phyloP scores from a whole-genome alignment of 495 filamentous ascomycete species.

The Chaetomidium leptoderma region DNA sequence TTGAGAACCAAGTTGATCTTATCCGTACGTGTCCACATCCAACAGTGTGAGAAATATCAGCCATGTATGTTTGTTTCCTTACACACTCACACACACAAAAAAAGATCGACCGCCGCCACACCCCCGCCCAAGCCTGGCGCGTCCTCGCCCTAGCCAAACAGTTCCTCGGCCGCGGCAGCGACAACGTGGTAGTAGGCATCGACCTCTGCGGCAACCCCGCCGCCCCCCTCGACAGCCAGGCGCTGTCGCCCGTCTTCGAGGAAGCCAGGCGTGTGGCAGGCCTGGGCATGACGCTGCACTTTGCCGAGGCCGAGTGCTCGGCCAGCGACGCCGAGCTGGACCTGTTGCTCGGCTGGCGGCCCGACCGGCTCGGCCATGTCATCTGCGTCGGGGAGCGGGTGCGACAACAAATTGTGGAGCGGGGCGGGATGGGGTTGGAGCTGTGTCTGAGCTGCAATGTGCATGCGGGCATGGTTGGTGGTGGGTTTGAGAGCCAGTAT shows the following conservation, averaged over 20 bases:
- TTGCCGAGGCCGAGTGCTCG: slow-evolving; percentile 61
- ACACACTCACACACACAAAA: background rate
- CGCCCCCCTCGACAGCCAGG: slow-evolving; percentile 43
- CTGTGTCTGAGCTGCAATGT: slow-evolving; percentile 77
- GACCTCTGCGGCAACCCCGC: slow-evolving; percentile 83
- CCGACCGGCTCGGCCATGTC: slow-evolving; percentile 74
- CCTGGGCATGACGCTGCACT: slow-evolving; percentile 69
- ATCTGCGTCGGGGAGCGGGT: slow-evolving; percentile 62
- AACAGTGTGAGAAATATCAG: too few relatives aligned
- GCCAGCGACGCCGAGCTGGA: slow-evolving; percentile 54
- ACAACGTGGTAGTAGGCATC: slow-evolving; percentile 74
- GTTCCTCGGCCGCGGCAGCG: slow-evolving; percentile 49
- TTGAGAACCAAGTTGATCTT: slow-evolving; percentile 66
- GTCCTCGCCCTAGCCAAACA: slow-evolving; percentile 59
- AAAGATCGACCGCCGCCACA: slow-evolving; percentile 62
- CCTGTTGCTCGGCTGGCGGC: slow-evolving; percentile 58
- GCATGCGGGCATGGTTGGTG: slow-evolving; percentile 64
- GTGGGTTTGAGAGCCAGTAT: slow-evolving; percentile 61
- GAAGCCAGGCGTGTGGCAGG: slow-evolving; percentile 47
- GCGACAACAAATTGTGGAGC: slow-evolving; percentile 49
- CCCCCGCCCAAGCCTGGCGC: slow-evolving; percentile 51
- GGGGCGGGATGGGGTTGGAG: slow-evolving; percentile 57
- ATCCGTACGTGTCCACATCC: slow-evolving; percentile 44
- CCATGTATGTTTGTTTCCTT: too few relatives aligned
- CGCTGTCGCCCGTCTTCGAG: slow-evolving; percentile 46